phyloP scores from a whole-genome alignment of 2,329 filamentous ascomycete genomes.

The Fusarium sp. region DNA sequence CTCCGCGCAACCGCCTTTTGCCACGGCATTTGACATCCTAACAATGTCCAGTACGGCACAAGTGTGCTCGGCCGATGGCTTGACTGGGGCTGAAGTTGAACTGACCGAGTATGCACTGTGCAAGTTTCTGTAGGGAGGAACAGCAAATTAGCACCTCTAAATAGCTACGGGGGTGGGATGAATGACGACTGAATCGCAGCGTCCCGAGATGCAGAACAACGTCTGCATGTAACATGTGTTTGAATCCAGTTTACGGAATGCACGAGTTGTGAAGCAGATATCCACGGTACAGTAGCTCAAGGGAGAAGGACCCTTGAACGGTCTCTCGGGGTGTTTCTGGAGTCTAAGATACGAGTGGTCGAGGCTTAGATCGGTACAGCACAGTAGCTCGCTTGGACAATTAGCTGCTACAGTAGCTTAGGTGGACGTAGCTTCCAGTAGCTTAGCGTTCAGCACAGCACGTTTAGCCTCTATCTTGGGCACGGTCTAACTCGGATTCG shows the following conservation, averaged over 20 bases:
- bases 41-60: not conserved
- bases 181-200: slow-evolving; percentile 36
- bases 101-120: slow-evolving; percentile 26
- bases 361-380: slow-evolving; percentile 23
- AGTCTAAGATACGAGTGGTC: slow-evolving; percentile 37
- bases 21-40: slow-evolving; percentile 34
- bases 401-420: slow-evolving; percentile 1
- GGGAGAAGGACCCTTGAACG: slow-evolving; percentile 24
- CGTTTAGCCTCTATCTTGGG: slow-evolving; percentile 20
- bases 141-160: slow-evolving; percentile 22
- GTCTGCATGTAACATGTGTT: slow-evolving; percentile 25
- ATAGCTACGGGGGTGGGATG: slow-evolving; percentile 21
- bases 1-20: slow-evolving; percentile 34
- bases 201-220: slow-evolving; percentile 29
- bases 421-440: not conserved
- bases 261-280: not conserved
- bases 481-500: slow-evolving; percentile 18
- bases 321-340: slow-evolving; percentile 22
- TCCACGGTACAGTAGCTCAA: not conserved
- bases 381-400: slow-evolving; percentile 35
- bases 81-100: slow-evolving; percentile 20
- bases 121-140: slow-evolving; percentile 19
- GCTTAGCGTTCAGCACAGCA: slow-evolving; percentile 1
- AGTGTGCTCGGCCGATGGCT: slow-evolving; percentile 18
- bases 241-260: slow-evolving; percentile 7